Conservation (phyloP, 164 flowering plant genomes). For the Kalanchoe fedtschenkoi region DNA sequence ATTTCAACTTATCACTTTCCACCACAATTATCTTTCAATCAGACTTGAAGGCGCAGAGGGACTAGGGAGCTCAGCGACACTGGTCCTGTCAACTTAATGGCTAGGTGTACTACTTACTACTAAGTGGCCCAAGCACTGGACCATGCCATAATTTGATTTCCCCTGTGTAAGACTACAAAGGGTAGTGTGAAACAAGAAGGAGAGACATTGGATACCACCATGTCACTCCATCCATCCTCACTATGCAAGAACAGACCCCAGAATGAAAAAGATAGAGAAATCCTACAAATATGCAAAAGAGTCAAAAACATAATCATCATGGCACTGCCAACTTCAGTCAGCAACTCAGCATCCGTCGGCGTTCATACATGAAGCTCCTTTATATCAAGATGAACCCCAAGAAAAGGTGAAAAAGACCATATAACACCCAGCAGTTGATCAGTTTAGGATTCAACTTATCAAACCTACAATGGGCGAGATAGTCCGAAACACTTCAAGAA, state of each 20-base stretch:
- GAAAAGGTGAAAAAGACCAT: background rate
- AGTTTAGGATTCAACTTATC: background rate
- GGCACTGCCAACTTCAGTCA: background rate
- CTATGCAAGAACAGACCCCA: background rate
- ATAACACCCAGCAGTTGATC: background rate
- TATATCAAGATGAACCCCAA: background rate
- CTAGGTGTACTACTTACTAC: too few species aligned
- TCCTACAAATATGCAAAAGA: background rate
- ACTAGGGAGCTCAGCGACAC: background rate
- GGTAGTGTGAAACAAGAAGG: too few species aligned
- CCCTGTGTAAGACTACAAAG: too few species aligned
- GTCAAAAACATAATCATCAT: background rate
- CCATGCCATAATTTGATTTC: too few species aligned
- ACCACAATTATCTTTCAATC: background rate
- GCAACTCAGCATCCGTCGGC: background rate
- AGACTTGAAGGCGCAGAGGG: background rate
- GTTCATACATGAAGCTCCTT: background rate
- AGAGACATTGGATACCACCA: too few species aligned
- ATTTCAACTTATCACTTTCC: background rate
- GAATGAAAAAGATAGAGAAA: background rate
- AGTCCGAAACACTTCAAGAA: too few species aligned
- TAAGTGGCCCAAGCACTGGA: too few species aligned
- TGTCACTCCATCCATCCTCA: too few species aligned
- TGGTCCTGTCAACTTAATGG: too few species aligned
- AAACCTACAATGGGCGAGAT: too few species aligned